phyloP scores from a whole-genome alignment of 2,329 filamentous ascomycete species.

The Pestalotiopsis sp. region DNA sequence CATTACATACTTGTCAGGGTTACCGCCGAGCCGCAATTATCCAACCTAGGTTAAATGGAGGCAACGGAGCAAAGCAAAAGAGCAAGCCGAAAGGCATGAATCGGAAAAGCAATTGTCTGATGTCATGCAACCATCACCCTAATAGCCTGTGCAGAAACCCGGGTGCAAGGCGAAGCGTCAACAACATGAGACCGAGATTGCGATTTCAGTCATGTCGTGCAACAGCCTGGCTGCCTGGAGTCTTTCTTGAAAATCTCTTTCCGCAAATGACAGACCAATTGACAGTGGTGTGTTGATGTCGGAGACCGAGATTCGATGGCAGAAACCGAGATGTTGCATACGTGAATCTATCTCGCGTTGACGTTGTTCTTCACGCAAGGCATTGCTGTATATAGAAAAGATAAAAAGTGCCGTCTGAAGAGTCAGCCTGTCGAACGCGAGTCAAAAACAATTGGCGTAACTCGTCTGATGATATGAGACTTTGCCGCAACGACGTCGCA shows the following conservation, averaged over 20 bases:
- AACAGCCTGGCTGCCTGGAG: not conserved
- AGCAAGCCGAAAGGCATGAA: not conserved
- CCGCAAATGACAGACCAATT: not conserved
- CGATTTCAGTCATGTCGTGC: not conserved
- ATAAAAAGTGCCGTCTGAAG: not conserved
- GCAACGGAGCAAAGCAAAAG: no score
- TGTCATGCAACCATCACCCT: not conserved
- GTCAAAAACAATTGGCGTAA: not conserved
- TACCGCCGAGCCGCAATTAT: no score
- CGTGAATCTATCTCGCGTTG: not conserved
- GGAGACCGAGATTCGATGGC: not conserved
- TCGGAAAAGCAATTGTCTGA: not conserved
- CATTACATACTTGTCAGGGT: no score
- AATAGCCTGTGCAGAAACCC: not conserved
- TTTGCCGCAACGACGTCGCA: not conserved
- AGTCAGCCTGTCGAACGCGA: not conserved
- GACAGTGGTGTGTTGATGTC: not conserved
- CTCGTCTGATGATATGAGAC: not conserved
- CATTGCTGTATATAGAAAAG: not conserved
- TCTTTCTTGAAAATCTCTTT: not conserved
- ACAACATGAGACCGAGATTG: not conserved
- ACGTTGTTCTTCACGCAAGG: not conserved
- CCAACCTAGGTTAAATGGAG: no score
- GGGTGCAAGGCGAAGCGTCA: not conserved
- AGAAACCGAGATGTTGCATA: not conserved